phyloP scores from a whole-genome alignment of 2,329 filamentous ascomycete species.

The Trichoderma citrinoviride region DNA sequence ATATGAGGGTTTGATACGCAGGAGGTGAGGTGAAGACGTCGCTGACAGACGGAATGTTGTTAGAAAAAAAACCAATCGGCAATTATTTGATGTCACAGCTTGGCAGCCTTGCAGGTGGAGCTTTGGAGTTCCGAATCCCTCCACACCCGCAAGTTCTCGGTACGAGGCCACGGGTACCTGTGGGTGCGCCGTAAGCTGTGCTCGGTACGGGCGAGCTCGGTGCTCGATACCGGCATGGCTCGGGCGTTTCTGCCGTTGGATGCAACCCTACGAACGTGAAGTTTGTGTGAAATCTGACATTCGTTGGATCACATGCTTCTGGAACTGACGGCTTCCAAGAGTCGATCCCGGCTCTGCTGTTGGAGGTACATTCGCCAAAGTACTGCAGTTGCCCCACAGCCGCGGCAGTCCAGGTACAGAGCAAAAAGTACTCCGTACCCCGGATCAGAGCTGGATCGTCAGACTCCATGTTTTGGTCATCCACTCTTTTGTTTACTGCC shows the following conservation, averaged over 20 bases:
- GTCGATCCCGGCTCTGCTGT: too few relatives aligned
- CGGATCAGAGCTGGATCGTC: conserved; percentile 5
- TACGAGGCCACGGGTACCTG: background rate
- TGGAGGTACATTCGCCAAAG: too few relatives aligned
- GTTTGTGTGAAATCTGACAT: too few relatives aligned
- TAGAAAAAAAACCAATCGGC: background rate
- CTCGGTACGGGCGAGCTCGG: background rate
- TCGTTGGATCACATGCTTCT: background rate
- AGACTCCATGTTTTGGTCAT: conserved; percentile 8
- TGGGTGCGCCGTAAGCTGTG: background rate
- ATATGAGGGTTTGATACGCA: background rate
- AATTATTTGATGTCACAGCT: background rate
- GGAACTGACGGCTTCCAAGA: too few relatives aligned
- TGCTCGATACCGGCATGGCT: background rate
- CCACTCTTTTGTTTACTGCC: background rate
- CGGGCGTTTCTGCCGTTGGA: background rate
- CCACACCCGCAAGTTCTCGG: background rate
- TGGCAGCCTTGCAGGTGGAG: conserved; percentile 23
- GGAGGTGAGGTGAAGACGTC: background rate
- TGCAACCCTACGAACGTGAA: conserved; percentile 1
- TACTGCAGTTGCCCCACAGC: conserved; percentile 13
- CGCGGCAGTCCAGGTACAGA: background rate
- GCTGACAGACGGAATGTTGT: background rate
- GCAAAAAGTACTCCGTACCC: background rate
- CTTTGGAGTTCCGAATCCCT: conserved; percentile 25